Evolutionary conservation across 2,329 filamentous ascomycete genomes (phyloP).

Genomic region (Xylariaceae sp.): DNA sequence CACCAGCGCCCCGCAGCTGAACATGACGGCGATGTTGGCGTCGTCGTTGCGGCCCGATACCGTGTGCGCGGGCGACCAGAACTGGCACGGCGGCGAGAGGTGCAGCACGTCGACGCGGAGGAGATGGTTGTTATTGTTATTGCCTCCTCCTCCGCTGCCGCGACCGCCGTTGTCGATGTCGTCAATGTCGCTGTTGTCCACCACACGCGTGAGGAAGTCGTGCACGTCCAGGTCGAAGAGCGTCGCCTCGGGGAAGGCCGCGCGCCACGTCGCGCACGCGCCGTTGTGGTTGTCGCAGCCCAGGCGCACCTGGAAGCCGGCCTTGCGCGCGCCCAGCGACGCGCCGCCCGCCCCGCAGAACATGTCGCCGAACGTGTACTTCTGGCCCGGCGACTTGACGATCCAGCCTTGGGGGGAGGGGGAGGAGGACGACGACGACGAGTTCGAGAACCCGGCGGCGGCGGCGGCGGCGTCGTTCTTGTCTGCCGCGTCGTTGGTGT

Average conservation of each 20-base stretch:
- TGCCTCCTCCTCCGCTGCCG: too few relatives aligned
- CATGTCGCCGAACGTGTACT: conserved; percentile 52
- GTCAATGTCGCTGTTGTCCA: neutral
- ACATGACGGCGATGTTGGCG: conserved; percentile 55
- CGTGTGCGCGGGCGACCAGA: conserved; percentile 67
- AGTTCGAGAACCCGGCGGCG: too few relatives aligned
- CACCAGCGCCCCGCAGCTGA: conserved; percentile 48
- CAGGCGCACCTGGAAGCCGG: conserved; percentile 50
- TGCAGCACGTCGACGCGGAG: conserved; percentile 61
- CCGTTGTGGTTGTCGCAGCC: conserved; percentile 55
- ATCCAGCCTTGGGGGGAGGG: conserved; percentile 6
- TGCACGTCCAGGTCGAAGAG: conserved; percentile 42
- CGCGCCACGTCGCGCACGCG: conserved; percentile 49
- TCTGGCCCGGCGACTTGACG: conserved; percentile 20
- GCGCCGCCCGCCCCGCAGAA: conserved; percentile 58
- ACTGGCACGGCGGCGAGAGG: conserved; percentile 70
- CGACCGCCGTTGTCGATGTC: conserved; percentile 5
- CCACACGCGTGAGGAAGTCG: conserved; percentile 35
- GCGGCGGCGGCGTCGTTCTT: too few relatives aligned
- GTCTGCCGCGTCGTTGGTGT: too few relatives aligned
- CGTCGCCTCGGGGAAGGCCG: conserved; percentile 47
- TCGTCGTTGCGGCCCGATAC: conserved; percentile 51
- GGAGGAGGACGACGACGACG: too few relatives aligned
- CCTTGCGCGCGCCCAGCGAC: conserved; percentile 41
- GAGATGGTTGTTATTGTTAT: too few relatives aligned